Evolutionary conservation across 1,139 yeast genomes (phyloP).

Genomic region (Insectozyma bohioensis): DNA sequence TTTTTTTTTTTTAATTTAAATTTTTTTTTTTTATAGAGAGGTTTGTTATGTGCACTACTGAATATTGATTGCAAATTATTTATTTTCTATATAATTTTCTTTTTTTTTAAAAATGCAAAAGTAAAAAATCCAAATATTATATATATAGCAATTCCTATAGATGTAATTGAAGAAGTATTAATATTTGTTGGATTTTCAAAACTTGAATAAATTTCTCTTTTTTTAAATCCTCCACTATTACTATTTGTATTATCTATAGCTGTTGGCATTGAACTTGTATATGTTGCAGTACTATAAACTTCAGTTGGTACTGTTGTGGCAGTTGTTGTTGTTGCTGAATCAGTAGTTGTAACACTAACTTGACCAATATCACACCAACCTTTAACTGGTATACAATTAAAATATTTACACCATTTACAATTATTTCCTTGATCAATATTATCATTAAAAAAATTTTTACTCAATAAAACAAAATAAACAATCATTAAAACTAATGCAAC

Average conservation of each 20-base stretch:
- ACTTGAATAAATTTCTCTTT: slow-evolving; percentile 5
- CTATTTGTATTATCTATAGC: slow-evolving; percentile 13
- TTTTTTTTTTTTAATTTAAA: too few species aligned
- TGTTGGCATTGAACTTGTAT: slow-evolving; percentile 13
- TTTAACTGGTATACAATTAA: slow-evolving; percentile 69
- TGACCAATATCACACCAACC: slow-evolving; percentile 72
- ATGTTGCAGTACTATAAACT: slow-evolving; percentile 9
- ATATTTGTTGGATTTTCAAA: background rate
- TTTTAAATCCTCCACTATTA: slow-evolving; percentile 5
- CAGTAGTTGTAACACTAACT: slow-evolving; percentile 29
- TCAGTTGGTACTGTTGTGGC: slow-evolving; percentile 10
- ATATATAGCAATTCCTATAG: slow-evolving; percentile 17
- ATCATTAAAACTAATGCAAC: slow-evolving; percentile 48
- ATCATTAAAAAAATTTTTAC: slow-evolving; percentile 48
- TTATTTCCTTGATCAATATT: slow-evolving; percentile 33
- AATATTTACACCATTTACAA: slow-evolving; percentile 73
- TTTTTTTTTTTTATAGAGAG: too few species aligned
- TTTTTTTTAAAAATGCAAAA: slow-evolving; percentile 16
- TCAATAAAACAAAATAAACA: slow-evolving; percentile 51
- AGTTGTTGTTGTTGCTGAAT: slow-evolving; percentile 8
- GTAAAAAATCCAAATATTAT: slow-evolving; percentile 17
- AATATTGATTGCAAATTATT: background rate
- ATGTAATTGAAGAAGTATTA: background rate
- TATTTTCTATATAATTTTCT: slow-evolving; percentile 11
- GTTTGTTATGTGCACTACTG: background rate